Base-by-base conservation (phyloP, 2,329 filamentous ascomycete species). In the Teratosphaeria nubilosa region DNA sequence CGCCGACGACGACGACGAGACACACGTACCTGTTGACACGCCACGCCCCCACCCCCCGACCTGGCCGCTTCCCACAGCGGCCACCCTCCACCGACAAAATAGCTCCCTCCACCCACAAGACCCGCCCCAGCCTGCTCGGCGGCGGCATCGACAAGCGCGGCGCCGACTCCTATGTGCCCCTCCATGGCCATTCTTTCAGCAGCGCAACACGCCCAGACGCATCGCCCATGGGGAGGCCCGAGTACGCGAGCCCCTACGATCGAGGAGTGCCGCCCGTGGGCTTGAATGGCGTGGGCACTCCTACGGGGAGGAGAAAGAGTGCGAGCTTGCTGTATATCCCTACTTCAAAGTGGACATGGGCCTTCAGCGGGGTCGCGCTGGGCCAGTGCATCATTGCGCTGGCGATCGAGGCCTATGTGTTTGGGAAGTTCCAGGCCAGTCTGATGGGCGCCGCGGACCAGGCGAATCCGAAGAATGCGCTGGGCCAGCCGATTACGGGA, bases 341-440 rank as follows among this genome's bases (percentile, higher is more conserved):
- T 66, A 88, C 85, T 70, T 88, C 88, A 58, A 83, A 81, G 69
- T 99, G 94, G 92, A 91, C 91, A 16, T 92, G 90, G 80, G 78
- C 84, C 61, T 97, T 97, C 72, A 84, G 95, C 75, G 73, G 84
- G 63, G 81, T 88, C 37, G 85, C 89, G 37, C 74, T 86, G 52
- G 63, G 88, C 58, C 94, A 99, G 78, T 88, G 90, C 62, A 75
- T 87, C 60, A 81, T 95, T 57, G 88, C 89, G 62, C 81, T 97
- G 65, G 86, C 82, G 25, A 86, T 96, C 64, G 92, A 99, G 80
- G 83, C 87, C 68, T 99, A 94, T 74, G 84, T 96, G 53, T 99
- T 97, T 70, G 91, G 82, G 63, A 84, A 85, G 66, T 97, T 96
- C 74, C 90, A 96, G 72, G 75, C 75, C 51, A 84, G 78, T 62